These are phyloP conservation scores for Chlamydomonas incerta DNA, from an alignment of 139 green algal species.

Conservation along the genomic window DNA sequence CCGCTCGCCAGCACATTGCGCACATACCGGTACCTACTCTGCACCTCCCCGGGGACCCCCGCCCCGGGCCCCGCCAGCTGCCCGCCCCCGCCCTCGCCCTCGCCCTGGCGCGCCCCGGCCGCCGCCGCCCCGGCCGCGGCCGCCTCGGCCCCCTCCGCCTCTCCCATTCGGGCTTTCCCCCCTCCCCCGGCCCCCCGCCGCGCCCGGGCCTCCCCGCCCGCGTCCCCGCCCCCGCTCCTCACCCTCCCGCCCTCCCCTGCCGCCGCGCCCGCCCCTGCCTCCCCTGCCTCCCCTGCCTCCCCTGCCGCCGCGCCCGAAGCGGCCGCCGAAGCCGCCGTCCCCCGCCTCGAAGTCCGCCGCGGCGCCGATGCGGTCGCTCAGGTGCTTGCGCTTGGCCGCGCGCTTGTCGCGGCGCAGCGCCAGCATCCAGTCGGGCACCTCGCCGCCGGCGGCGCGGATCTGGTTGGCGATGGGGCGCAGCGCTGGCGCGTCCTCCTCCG, in stretches of 20 bases:
- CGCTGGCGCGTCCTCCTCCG: slow-evolving; percentile 77
- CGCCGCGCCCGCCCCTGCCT: background rate
- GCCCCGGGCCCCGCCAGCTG: too few species aligned
- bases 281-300: background rate
- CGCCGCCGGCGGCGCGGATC: slow-evolving; percentile 38
- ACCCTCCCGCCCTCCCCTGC: background rate
- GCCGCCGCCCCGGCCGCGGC: too few species aligned
- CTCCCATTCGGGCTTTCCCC: background rate
- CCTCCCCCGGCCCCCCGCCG: background rate
- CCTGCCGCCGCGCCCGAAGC: background rate
- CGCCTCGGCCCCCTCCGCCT: too few species aligned
- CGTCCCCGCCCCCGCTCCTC: background rate
- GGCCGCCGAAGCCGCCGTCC: background rate
- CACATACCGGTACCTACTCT: too few species aligned
- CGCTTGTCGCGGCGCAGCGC: slow-evolving; percentile 66
- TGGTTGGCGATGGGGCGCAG: slow-evolving; percentile 86
- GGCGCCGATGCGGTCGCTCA: slow-evolving; percentile 28
- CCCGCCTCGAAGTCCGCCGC: slow-evolving; percentile 29
- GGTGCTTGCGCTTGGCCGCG: background rate
- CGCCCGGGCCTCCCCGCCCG: background rate
- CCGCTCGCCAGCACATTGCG: too few species aligned
- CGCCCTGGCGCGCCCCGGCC: too few species aligned
- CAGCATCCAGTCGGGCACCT: slow-evolving; percentile 86
- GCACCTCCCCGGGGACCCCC: too few species aligned
- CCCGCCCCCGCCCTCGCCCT: too few species aligned